Evolutionary conservation across 108 stramenopile genomes (phyloP).

Genomic region (Licmophora abbreviata): DNA sequence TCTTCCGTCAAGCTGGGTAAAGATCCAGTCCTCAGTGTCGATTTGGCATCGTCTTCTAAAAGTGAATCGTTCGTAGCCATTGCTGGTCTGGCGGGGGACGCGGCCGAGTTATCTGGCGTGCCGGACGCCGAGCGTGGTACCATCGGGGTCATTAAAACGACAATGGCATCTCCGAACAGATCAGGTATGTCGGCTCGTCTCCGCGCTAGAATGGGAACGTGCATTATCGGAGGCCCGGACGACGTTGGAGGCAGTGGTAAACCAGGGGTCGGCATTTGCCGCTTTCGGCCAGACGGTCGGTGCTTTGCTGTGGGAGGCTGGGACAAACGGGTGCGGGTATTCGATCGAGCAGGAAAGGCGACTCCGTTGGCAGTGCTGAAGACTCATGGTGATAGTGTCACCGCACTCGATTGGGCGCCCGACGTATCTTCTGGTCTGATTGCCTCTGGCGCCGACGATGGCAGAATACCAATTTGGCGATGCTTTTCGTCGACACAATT

Average conservation of each 20-base stretch:
- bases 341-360: slow-evolving; percentile 37
- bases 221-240: slow-evolving; percentile 33
- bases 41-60: slow-evolving; percentile 34
- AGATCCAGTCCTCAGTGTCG: slow-evolving; percentile 68
- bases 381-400: slow-evolving; percentile 47
- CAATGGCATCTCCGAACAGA: neutral
- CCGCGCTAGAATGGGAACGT: slow-evolving; percentile 48
- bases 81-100: slow-evolving; percentile 74
- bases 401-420: slow-evolving; percentile 70
- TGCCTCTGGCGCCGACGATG: slow-evolving; percentile 60
- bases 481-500: slow-evolving; percentile 31
- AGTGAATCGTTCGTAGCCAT: slow-evolving; percentile 34
- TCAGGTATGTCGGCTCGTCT: slow-evolving; percentile 9
- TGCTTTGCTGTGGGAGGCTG: slow-evolving; percentile 81
- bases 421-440: slow-evolving; percentile 54
- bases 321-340: slow-evolving; percentile 70
- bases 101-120: slow-evolving; percentile 38
- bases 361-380: slow-evolving; percentile 56
- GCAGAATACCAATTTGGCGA: slow-evolving; percentile 52
- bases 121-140: slow-evolving; percentile 44
- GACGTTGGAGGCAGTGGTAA: slow-evolving; percentile 46
- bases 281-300: slow-evolving; percentile 75
- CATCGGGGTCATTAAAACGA: slow-evolving; percentile 46
- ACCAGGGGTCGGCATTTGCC: slow-evolving; percentile 56
- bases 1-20: slow-evolving; percentile 19